Evolutionary conservation across 1,284 basidiomycete genomes (phyloP), one percentile per base, ranked within the genome.

Genomic region (Trametes sp.): DNA sequence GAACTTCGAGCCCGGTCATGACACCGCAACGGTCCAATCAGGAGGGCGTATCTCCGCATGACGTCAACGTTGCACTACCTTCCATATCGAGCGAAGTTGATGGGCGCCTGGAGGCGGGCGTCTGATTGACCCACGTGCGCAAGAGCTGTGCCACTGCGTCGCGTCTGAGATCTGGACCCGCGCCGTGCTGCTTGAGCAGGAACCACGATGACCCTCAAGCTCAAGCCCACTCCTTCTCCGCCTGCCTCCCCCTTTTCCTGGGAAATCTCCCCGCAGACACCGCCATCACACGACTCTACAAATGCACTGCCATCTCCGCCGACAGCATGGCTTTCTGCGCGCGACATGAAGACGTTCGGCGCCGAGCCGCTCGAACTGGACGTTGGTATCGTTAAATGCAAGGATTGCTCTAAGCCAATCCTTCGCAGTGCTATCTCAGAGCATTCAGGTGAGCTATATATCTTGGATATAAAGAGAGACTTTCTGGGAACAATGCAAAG

Each of bases 291-390:
- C 81, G 16, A 56, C 36, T 28, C 58, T 50, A 10, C 65, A 58
- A 44, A 69, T 16, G 49, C 65, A 10, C 67, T 73, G 9, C 80
- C 83, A 1, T 86, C 88, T 0, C 92, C 93, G 0, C 93, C 93
- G 0, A 91, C 92, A 24, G 83, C 87, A 79, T 93, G 92, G 86
- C 86, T 95, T 16, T 86, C 90, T 29, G 91, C 91, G 9, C 85
- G 85, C 64, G 92, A 95, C 73, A 95, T 95, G 94, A 91, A 90
- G 80, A 83, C 92, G 63, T 96, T 92, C 75, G 94, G 93, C 36
- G 82, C 87, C 4, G 82, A 88, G 62, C 93, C 94, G 16, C 81
- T 94, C 54, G 82, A 70, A 42, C 81, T 83, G 24, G 81, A 92
- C 57, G 84, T 92, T 49, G 92, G 90, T 24, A 76, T 95, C 23